phyloP scores from a whole-genome alignment of 2,329 filamentous ascomycete species.

The Aspergillus terreus region DNA sequence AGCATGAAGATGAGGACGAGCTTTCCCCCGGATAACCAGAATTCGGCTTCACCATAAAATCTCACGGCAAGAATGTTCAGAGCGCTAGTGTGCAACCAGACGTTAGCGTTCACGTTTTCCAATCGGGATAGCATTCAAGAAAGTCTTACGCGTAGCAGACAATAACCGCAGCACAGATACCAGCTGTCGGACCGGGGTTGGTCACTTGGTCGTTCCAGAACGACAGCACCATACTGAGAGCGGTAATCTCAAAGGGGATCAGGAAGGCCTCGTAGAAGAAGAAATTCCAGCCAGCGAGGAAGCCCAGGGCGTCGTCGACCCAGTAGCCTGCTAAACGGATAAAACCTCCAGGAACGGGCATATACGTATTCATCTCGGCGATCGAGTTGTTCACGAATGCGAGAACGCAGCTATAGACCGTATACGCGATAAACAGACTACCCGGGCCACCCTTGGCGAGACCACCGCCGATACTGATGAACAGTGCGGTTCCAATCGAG shows the following conservation, averaged over 20 bases:
- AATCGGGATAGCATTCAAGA: not conserved
- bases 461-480: slow-evolving; percentile 38
- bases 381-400: slow-evolving; percentile 37
- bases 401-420: slow-evolving; percentile 27
- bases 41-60: slow-evolving; percentile 65
- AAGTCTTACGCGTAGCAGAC: slow-evolving; percentile 22
- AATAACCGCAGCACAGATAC: slow-evolving; percentile 27
- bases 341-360: slow-evolving; percentile 40
- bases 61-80: slow-evolving; percentile 68
- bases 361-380: slow-evolving; percentile 46
- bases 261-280: slow-evolving; percentile 42
- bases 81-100: slow-evolving; percentile 24
- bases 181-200: slow-evolving; percentile 26
- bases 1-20: slow-evolving; percentile 65
- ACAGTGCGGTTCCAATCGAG: slow-evolving; percentile 37
- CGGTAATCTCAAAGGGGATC: slow-evolving; percentile 41
- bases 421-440: slow-evolving; percentile 37
- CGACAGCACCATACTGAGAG: slow-evolving; percentile 38
- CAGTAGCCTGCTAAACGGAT: slow-evolving; percentile 42
- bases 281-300: slow-evolving; percentile 47
- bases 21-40: slow-evolving; percentile 52
- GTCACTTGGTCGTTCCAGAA: slow-evolving; percentile 36
- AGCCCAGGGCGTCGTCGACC: slow-evolving; percentile 45
- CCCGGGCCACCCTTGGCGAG: slow-evolving; percentile 37
- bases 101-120: not conserved